A percentile compares a stretch with the other conserved stretches of the same genome.
Evolutionary conservation across 805 yeast species (phyloP).

Genomic region (Saturnispora zaruensis): DNA sequence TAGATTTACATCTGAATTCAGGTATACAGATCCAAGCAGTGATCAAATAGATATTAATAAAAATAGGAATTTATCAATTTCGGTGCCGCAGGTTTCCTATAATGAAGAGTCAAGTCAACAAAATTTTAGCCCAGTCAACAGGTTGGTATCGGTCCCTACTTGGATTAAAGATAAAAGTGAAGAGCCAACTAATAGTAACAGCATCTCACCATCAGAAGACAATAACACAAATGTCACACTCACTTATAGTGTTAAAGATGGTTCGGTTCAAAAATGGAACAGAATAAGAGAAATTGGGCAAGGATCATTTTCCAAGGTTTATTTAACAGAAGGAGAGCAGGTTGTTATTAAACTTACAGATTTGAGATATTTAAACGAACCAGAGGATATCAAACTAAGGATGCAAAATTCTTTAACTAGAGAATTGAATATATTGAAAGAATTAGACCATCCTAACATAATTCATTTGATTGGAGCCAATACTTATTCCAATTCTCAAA

Average conservation of each 20-base stretch:
- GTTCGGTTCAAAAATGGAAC: conserved; percentile 25
- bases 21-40: conserved; percentile 5
- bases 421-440: conserved; percentile 59
- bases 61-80: background rate
- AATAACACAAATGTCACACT: background rate
- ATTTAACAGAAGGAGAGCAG: conserved; percentile 30
- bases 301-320: conserved; percentile 65
- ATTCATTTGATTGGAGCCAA: conserved; percentile 50
- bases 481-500: background rate
- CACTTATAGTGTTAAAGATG: conserved; percentile 7
- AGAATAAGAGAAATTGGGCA: conserved; percentile 40
- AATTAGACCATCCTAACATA: conserved; percentile 60
- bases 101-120: background rate
- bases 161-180: conserved; percentile 11
- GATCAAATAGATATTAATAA: background rate
- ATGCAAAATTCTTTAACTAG: conserved; percentile 58
- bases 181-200: background rate
- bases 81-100: background rate
- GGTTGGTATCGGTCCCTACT: conserved; percentile 25
- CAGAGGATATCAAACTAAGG: conserved; percentile 36
- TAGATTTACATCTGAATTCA: conserved; percentile 15
- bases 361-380: conserved; percentile 17
- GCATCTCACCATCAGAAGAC: background rate
- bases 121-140: conserved; percentile 23
- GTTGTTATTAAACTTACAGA: conserved; percentile 66